A percentile compares a stretch with the other conserved stretches of the same genome.
Conservation (phyloP, 2,329 filamentous ascomycete species). For the Sclerotinia spermophila region DNA sequence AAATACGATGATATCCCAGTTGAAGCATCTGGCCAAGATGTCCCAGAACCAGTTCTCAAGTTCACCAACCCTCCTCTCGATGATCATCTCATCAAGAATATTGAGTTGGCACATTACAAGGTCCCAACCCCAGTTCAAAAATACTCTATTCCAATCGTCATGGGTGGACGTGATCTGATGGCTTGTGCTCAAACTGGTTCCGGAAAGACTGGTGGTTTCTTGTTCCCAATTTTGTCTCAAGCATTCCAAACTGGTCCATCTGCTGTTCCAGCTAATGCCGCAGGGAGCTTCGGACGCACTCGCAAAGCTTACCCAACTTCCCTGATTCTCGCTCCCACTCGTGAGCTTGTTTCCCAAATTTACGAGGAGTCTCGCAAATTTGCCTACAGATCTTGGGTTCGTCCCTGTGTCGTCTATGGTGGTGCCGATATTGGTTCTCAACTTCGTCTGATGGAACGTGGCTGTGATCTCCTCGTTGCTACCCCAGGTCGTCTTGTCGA, state of each 20-base stretch:
- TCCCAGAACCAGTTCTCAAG: constrained; percentile 83
- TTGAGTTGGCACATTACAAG: constrained; percentile 90
- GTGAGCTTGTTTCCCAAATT: constrained; percentile 98
- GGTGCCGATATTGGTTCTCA: constrained; percentile 98
- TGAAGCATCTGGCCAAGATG: constrained; percentile 89
- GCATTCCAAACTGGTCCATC: constrained; percentile 88
- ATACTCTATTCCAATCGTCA: constrained; percentile 98
- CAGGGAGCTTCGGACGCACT: constrained; percentile 79
- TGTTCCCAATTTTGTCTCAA: constrained; percentile 98
- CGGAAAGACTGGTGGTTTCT: constrained; percentile 98
- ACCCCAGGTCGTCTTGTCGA: constrained; percentile 97
- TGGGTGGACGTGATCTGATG: constrained; percentile 97
- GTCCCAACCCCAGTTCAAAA: constrained; percentile 97
- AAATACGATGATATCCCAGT: constrained; percentile 99
- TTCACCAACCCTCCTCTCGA: constrained; percentile 96
- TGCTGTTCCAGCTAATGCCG: constrained; percentile 57
- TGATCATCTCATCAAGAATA: constrained; percentile 89
- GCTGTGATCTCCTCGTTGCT: constrained; percentile 94
- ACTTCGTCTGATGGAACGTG: constrained; percentile 95
- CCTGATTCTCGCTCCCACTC: constrained; percentile 90
- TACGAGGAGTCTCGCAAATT: constrained; percentile 98
- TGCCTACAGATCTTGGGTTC: constrained; percentile 97
- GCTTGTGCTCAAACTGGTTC: constrained; percentile 99
- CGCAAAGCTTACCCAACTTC: constrained; percentile 98
- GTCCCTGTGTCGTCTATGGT: constrained; percentile 97